Conservation (phyloP, 306 rosid genomes). For the Betula pendula region DNA sequence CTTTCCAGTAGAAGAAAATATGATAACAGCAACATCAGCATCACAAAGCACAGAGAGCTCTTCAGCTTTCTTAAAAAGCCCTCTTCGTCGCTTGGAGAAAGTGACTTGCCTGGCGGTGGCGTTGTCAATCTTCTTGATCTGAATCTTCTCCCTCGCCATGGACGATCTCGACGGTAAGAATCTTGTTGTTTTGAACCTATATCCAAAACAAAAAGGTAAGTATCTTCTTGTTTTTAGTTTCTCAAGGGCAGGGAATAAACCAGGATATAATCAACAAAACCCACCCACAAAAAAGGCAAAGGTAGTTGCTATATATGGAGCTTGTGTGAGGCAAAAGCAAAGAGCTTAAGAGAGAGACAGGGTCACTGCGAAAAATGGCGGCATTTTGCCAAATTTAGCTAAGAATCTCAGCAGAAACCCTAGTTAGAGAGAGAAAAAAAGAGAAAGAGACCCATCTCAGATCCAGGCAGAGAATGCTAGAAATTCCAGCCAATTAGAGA, state of each 20-base stretch:
- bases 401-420: slow-evolving; percentile 30
- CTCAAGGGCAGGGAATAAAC: slow-evolving; percentile 31
- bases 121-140: slow-evolving; percentile 96
- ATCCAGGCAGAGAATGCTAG: slow-evolving; percentile 25
- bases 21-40: slow-evolving; percentile 83
- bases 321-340: slow-evolving; percentile 20
- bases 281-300: slow-evolving; percentile 34
- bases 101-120: slow-evolving; percentile 92
- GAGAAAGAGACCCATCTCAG: slow-evolving; percentile 27
- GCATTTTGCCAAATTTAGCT: slow-evolving; percentile 50
- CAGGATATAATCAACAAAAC: slow-evolving; percentile 28
- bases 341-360: slow-evolving; percentile 30
- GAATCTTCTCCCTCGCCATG: slow-evolving; percentile 94
- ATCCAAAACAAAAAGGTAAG: background rate
- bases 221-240: slow-evolving; percentile 2
- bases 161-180: background rate
- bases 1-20: slow-evolving; percentile 85
- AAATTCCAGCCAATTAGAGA: slow-evolving; percentile 1
- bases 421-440: background rate
- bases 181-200: slow-evolving; percentile 2
- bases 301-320: slow-evolving; percentile 34
- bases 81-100: slow-evolving; percentile 86
- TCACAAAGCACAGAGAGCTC: slow-evolving; percentile 96
- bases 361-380: slow-evolving; percentile 23
- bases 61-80: slow-evolving; percentile 84